These are phyloP conservation scores for Cicer bijugum DNA, from an alignment of 306 rosid species.

Conservation along the genomic window DNA sequence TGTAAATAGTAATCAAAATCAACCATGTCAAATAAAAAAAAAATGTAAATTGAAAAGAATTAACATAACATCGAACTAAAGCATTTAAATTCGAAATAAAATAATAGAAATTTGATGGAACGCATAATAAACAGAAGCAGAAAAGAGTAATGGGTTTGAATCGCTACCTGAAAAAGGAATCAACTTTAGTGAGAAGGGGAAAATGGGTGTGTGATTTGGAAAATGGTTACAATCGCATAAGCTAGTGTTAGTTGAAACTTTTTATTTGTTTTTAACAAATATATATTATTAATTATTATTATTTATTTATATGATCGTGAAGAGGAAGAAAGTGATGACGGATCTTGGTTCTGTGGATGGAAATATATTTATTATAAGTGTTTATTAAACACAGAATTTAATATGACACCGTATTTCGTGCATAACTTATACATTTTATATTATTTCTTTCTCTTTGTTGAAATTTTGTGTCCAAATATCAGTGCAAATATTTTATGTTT, in stretches of 20 bases:
- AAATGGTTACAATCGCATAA: constrained; percentile 2
- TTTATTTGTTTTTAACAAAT: background rate
- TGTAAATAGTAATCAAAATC: constrained; percentile 10
- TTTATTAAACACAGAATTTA: too few species aligned
- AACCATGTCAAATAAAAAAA: background rate
- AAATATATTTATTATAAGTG: too few species aligned
- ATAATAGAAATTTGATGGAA: constrained; percentile 6
- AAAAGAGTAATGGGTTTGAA: constrained; percentile 22
- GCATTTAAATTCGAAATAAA: background rate
- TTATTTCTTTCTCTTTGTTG: too few species aligned
- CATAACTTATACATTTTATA: too few species aligned
- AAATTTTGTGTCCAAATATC: too few species aligned
- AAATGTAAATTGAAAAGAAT: background rate
- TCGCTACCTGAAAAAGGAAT: constrained; percentile 44
- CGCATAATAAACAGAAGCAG: background rate
- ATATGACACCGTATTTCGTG: too few species aligned
- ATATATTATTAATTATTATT: too few species aligned
- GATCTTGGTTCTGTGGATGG: constrained; percentile 42
- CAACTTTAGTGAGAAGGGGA: constrained; percentile 24
- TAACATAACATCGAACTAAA: background rate
- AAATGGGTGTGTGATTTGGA: constrained; percentile 40
- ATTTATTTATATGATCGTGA: too few species aligned
- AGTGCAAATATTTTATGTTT: too few species aligned
- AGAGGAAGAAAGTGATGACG: background rate
- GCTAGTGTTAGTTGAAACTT: background rate